Percentiles rank a stretch among this genome's conserved stretches.
Evolutionary conservation across 1,284 basidiomycete species (phyloP).

Genomic region (Ustilago bromivora): DNA sequence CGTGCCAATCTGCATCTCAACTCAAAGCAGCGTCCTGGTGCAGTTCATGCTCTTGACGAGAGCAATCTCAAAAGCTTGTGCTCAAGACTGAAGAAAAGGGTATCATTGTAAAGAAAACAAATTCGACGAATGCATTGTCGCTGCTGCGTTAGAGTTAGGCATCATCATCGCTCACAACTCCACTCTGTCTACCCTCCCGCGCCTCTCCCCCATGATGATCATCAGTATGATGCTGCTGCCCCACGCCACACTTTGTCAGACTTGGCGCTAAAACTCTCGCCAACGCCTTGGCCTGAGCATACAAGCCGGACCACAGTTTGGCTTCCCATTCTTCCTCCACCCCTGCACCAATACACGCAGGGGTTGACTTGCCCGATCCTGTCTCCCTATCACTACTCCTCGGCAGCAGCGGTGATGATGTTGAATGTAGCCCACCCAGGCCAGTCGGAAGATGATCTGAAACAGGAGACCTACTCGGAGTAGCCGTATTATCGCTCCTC

Average conservation of each 20-base stretch:
- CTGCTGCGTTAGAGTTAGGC: not conserved
- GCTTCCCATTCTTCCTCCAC: constrained; percentile 23
- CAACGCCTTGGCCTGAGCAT: constrained; percentile 45
- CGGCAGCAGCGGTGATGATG: not conserved
- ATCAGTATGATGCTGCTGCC: constrained; percentile 23
- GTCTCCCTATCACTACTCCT: not conserved
- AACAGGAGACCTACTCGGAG: constrained; percentile 32
- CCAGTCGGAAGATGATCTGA: constrained; percentile 33
- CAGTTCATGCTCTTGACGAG: no score
- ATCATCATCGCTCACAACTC: constrained; percentile 34
- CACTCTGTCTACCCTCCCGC: constrained; percentile 17
- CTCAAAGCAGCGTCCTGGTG: no score
- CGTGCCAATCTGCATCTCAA: no score
- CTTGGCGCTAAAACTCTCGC: constrained; percentile 41
- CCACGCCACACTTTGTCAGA: constrained; percentile 33
- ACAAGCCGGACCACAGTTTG: constrained; percentile 32
- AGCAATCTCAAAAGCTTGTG: no score
- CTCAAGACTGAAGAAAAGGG: not conserved
- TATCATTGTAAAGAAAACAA: constrained; percentile 17
- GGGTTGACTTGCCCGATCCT: not conserved
- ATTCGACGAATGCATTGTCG: not conserved
- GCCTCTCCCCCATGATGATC: not conserved
- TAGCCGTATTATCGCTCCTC: constrained; percentile 20
- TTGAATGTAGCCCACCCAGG: not conserved
- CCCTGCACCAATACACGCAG: not conserved